phyloP scores from a whole-genome alignment of 2,329 filamentous ascomycete genomes.

The Cladophialophora bantiana region DNA sequence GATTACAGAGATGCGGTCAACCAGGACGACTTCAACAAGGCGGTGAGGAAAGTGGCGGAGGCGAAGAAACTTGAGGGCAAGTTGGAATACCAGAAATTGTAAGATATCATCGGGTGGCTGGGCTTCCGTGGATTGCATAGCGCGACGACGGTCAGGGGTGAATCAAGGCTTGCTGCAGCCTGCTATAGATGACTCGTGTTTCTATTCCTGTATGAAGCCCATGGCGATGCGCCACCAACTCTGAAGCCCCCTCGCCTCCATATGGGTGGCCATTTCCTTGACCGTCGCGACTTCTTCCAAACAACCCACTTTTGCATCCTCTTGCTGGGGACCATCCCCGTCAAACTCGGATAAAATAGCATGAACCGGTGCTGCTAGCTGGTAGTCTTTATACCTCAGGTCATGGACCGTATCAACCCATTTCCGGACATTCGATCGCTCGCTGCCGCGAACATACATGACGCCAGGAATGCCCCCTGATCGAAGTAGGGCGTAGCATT shows the following conservation, averaged over 20 bases:
- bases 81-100: conserved; percentile 96
- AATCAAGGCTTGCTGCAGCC: not conserved
- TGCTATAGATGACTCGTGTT: not conserved
- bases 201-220: conserved; percentile 54
- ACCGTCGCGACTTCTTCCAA: conserved; percentile 68
- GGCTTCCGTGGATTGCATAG: conserved; percentile 20
- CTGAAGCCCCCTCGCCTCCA: conserved; percentile 65
- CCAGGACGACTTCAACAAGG: conserved; percentile 99
- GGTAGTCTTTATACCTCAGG: conserved; percentile 75
- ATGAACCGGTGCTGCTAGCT: conserved; percentile 64
- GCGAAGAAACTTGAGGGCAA: conserved; percentile 99
- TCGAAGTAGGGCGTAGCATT: conserved; percentile 70
- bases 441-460: conserved; percentile 74
- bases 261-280: conserved; percentile 67
- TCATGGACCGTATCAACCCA: conserved; percentile 71
- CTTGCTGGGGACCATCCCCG: not conserved
- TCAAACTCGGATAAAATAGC: conserved; percentile 20
- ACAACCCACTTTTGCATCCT: conserved; percentile 34
- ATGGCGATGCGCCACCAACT: conserved; percentile 74
- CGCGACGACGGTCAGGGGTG: conserved; percentile 7
- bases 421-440: conserved; percentile 61
- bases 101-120: conserved; percentile 44
- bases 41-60: conserved; percentile 95
- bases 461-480: conserved; percentile 74
- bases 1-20: conserved; percentile 95